phyloP scores from a whole-genome alignment of 163 green algal genomes.

The Prototheca wickerhamii region DNA sequence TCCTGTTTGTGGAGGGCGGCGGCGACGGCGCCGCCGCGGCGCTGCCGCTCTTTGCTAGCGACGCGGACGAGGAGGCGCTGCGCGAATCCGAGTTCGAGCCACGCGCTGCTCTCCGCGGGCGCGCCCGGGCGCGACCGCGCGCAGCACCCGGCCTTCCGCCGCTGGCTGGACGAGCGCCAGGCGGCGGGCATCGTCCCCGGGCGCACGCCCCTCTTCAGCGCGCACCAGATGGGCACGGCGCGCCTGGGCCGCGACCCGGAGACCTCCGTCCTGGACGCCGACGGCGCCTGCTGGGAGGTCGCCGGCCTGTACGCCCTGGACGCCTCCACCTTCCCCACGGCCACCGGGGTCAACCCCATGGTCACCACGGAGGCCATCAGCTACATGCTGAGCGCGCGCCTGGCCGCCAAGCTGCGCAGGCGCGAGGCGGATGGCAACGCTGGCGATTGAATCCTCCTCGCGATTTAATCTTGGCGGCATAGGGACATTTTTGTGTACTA shows the following conservation, averaged over 20 bases:
- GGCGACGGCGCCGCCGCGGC: neutral
- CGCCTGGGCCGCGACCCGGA: slow-evolving; percentile 38
- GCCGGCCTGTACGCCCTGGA: slow-evolving; percentile 53
- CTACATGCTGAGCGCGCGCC: slow-evolving; percentile 37
- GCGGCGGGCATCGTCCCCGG: slow-evolving; percentile 4
- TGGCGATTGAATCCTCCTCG: too few species aligned
- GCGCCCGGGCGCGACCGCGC: too few species aligned
- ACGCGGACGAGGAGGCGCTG: neutral
- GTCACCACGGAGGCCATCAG: slow-evolving; percentile 47
- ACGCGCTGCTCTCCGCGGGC: neutral
- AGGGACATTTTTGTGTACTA: too few species aligned
- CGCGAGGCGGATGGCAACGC: neutral
- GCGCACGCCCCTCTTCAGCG: slow-evolving; percentile 29
- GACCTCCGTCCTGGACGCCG: slow-evolving; percentile 42
- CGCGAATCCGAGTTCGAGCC: neutral
- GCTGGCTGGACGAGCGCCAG: neutral
- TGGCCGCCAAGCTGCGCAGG: slow-evolving; percentile 16
- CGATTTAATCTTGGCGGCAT: too few species aligned
- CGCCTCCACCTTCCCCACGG: slow-evolving; percentile 50
- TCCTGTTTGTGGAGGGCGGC: slow-evolving; percentile 2
- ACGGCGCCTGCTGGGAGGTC: slow-evolving; percentile 59
- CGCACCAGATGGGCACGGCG: slow-evolving; percentile 64
- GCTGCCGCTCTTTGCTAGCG: neutral
- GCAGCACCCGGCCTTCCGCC: neutral
- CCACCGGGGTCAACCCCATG: slow-evolving; percentile 71